Conservation (phyloP, 306 rosid genomes). For the Luffa aegyptiaca region DNA sequence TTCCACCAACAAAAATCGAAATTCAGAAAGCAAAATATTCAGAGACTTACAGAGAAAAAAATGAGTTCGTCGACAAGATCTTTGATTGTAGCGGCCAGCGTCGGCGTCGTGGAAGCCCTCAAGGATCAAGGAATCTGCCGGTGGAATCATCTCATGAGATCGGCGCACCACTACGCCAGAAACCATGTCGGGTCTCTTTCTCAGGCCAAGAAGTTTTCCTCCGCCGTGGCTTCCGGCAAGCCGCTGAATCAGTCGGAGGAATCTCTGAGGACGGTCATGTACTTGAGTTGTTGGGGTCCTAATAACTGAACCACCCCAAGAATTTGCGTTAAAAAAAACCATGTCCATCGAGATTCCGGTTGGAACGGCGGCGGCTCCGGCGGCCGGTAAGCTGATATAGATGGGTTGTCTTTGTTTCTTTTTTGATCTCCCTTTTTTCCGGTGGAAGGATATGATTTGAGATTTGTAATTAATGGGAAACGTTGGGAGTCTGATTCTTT, state of each 20-base stretch:
- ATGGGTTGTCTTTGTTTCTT: neutral
- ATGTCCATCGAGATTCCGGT: neutral
- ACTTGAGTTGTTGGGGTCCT: slow-evolving; percentile 34
- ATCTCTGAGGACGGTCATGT: slow-evolving; percentile 27
- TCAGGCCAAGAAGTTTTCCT: slow-evolving; percentile 16
- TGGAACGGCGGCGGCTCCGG: neutral
- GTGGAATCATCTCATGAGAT: slow-evolving; percentile 19
- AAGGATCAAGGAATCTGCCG: slow-evolving; percentile 30
- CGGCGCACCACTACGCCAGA: slow-evolving; percentile 14
- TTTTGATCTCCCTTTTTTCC: neutral
- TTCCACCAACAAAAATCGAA: neutral
- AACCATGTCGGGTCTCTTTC: slow-evolving; percentile 11
- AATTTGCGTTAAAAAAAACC: too few relatives aligned
- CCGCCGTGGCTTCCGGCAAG: neutral
- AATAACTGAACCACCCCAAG: neutral
- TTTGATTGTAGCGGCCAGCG: slow-evolving; percentile 20
- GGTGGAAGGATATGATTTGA: too few relatives aligned
- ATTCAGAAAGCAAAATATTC: neutral
- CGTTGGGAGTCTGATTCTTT: too few relatives aligned
- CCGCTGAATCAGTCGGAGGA: slow-evolving; percentile 10
- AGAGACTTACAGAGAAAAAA: neutral
- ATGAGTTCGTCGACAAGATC: slow-evolving; percentile 18
- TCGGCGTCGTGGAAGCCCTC: slow-evolving; percentile 26
- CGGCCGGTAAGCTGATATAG: neutral
- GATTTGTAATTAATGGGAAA: too few relatives aligned